Conservation (phyloP, 2,329 filamentous ascomycete species). For the Dendryphion nanum region DNA sequence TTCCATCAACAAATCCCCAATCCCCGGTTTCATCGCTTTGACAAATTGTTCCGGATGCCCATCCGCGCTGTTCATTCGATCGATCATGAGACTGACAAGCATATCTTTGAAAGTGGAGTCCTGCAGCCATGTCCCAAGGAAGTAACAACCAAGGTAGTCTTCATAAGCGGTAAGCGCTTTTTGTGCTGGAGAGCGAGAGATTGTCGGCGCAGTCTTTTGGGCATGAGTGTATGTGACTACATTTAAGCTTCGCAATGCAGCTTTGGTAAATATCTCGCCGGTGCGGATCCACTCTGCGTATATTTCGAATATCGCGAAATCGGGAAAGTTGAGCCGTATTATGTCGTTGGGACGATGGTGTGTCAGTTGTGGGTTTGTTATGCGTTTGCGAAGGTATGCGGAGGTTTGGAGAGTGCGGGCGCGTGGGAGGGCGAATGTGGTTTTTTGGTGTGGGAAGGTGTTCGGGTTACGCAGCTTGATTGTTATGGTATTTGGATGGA, state of each 20-base stretch:
- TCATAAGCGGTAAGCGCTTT: constrained; percentile 1
- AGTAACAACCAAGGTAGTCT: constrained; percentile 6
- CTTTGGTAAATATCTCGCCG: constrained; percentile 3
- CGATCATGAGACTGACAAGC: constrained; percentile 2
- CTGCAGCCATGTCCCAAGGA: constrained; percentile 5
- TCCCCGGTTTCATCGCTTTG: constrained; percentile 2
- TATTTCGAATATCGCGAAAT: constrained; percentile 9
- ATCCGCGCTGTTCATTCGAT: neutral
- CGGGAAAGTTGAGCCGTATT: constrained; percentile 9
- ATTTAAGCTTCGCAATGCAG: neutral
- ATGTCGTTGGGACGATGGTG: constrained; percentile 1
- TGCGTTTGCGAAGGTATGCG: constrained; percentile 3
- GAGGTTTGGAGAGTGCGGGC: constrained; percentile 2
- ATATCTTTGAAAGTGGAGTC: constrained; percentile 8
- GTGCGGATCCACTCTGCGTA: constrained; percentile 7
- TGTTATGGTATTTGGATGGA: constrained; percentile 3
- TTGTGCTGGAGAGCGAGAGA: too few species aligned
- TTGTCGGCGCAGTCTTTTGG: too few species aligned
- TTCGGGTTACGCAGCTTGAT: constrained; percentile 7
- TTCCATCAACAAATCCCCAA: constrained; percentile 6
- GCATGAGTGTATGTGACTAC: too few species aligned
- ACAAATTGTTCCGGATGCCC: constrained; percentile 5
- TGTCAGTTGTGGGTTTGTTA: neutral
- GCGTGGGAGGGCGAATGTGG: constrained; percentile 1
- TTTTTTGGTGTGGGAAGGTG: constrained; percentile 1